Base-by-base conservation (phyloP, 2,329 filamentous ascomycete species). In the Botryotinia convoluta region DNA sequence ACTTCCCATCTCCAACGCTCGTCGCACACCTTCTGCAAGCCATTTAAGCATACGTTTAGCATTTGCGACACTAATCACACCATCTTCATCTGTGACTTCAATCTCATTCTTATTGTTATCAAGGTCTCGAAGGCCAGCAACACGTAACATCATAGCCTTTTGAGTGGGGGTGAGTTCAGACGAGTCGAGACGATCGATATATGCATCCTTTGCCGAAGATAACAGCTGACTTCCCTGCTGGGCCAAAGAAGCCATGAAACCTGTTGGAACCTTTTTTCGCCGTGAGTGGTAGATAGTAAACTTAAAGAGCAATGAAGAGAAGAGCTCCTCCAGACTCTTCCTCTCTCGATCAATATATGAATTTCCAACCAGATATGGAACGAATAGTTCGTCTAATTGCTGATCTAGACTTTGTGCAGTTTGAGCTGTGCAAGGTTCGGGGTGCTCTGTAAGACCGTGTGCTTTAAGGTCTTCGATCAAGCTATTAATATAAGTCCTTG, bases 1-100 rank as follows among this genome's bases (percentile, higher is more conserved):
- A 37, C 93, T 92, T 37, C 93, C 94, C n/a, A 99, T 86, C 82
- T 99, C 96, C 16, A 99, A 86, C 0, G 94, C 94, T 76, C 96
- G 88, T 57, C 96, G 93, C 37, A 99, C 95, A 75, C 93, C 94
- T 84, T 99, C 96, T 3, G 96, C 96, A 59, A 99, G 85, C 96
- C 96, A 99, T 81, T 93, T 97, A 74, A 99, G 88, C 95, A 99
- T 99, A 73, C 96, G 89, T 84, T 98, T 98, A n/a, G 95, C 93
- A 81, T 93, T 94, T n/a, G 90, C 86, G 7, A 97, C 86, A 77
- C 91, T 95, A 39, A 98, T 85, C 73, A 90, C 87, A 48, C 96
- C 96, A 79, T 99, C 95, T 80, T 95, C 91, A 74, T 98, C 96
- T 0, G 92, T 91, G 45, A 98, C 92, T 80, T 97, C 95, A 73